Percentiles rank a stretch among this genome's conserved stretches.
phyloP scores from a whole-genome alignment of 257 asterid species.

The Gentiana macrophylla region DNA sequence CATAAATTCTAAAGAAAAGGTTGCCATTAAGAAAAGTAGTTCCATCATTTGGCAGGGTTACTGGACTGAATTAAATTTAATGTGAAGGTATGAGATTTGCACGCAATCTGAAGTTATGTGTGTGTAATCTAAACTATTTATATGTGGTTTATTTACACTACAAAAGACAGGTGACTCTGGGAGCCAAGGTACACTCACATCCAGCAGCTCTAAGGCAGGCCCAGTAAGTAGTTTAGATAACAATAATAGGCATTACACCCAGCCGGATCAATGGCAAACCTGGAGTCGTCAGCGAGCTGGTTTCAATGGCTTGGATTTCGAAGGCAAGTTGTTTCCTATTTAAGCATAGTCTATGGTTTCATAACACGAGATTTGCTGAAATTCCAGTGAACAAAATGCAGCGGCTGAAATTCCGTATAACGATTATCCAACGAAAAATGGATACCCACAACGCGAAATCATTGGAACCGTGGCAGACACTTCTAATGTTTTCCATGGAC shows the following conservation, averaged over 20 bases:
- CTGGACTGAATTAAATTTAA: background rate
- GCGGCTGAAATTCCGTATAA: constrained; percentile 68
- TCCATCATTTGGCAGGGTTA: background rate
- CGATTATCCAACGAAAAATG: constrained; percentile 18
- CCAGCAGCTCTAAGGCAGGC: constrained; percentile 17
- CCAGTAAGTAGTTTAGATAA: constrained; percentile 18
- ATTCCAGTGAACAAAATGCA: constrained; percentile 24
- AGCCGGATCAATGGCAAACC: constrained; percentile 61
- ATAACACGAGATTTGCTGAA: background rate
- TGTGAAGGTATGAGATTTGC: background rate
- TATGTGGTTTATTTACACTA: constrained; percentile 20
- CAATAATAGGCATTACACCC: constrained; percentile 23
- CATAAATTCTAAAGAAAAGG: no score
- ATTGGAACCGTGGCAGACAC: constrained; percentile 19
- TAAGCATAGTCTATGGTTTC: background rate
- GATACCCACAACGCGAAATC: constrained; percentile 22
- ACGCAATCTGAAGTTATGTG: constrained; percentile 19
- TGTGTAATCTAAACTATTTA: constrained; percentile 17
- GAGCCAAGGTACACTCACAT: constrained; percentile 17
- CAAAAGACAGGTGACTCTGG: constrained; percentile 48
- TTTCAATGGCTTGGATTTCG: constrained; percentile 35
- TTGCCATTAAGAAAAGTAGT: no score
- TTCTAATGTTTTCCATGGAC: constrained; percentile 20
- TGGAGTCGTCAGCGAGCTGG: constrained; percentile 61
- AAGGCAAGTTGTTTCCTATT: constrained; percentile 34